Evolutionary conservation across 2,329 filamentous ascomycete species (phyloP), one percentile per base, ranked within the genome.

Genomic region (Exophiala mesophila): DNA sequence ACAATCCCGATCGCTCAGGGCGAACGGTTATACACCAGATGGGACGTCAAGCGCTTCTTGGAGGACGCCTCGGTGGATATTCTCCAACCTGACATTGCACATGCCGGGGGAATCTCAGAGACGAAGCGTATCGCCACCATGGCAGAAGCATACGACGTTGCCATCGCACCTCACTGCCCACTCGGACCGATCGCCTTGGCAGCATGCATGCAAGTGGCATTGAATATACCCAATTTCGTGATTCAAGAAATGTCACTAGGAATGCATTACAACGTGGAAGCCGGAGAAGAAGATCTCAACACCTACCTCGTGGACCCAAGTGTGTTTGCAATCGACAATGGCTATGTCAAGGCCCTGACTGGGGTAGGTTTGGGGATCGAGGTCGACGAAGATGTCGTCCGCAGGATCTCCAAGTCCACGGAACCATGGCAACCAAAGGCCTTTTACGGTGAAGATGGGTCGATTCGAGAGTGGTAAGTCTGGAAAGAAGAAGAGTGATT

Each of bases 221-320:
- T 73, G 21, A 66, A 61, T 9, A 74, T 65, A 10, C 71, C 70
- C 15, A 87, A 82, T 59, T 85, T 82, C 58, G 74, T 73, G 0
- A 86, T 87, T 18, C 78, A 85, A 56, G 83, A 87, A 60, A 86
- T 86, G 85, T 82, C 79, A 39, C 57, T 88, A 20, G 85, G 84
- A 0, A 88, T 89, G 54, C 85, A 89, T 59, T 89, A 88, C 58
- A 89, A 89, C 53, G 63, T 64, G 3, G 72, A 74, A 54, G 74
- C 72, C 0, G 80, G 76, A 1, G 71, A 77, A 2, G 70, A 79
- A 53, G 82, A 86, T 57, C 65, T 85, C 41, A 74, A 74, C 9
- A 83, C 74, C 18, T 88, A 87, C 57, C 69, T 80, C 2, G 77
- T 74, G 55, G 76, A 86, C 53, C 71, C 77, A 0, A 72, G 74